These are phyloP conservation scores for Teratosphaeria zuluensis DNA, from an alignment of 2,329 filamentous ascomycete species.

Conservation along the genomic window DNA sequence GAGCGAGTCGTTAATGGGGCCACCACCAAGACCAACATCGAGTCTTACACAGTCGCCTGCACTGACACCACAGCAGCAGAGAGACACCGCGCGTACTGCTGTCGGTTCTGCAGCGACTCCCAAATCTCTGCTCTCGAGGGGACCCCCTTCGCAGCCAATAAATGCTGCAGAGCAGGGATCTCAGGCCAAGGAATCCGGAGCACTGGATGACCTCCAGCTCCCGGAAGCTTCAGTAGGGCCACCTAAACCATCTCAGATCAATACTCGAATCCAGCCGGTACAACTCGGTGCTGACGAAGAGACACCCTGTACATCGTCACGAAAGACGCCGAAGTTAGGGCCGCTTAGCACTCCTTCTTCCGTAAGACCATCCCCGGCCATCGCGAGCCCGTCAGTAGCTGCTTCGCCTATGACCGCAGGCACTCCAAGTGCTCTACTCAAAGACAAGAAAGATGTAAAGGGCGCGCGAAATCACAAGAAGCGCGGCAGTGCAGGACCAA, in stretches of 20 bases:
- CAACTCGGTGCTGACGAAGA: slow-evolving; percentile 34
- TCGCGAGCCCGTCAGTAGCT: slow-evolving; percentile 41
- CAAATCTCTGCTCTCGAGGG: slow-evolving; percentile 22
- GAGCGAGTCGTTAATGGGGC: slow-evolving; percentile 39
- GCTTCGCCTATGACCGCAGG: slow-evolving; percentile 42
- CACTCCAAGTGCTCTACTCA: slow-evolving; percentile 22
- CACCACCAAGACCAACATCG: slow-evolving; percentile 50
- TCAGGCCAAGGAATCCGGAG: not conserved
- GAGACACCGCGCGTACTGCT: slow-evolving; percentile 1
- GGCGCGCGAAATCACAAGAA: slow-evolving; percentile 48
- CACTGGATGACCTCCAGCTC: not conserved
- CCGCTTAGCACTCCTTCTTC: slow-evolving; percentile 44
- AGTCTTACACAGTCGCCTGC: slow-evolving; percentile 59
- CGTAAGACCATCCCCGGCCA: slow-evolving; percentile 29
- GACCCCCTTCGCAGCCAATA: not conserved
- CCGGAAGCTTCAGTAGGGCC: slow-evolving; percentile 4
- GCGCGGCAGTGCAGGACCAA: slow-evolving; percentile 46
- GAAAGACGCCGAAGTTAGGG: slow-evolving; percentile 55
- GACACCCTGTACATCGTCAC: slow-evolving; percentile 55
- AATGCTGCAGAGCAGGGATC: not conserved
- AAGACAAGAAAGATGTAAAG: slow-evolving; percentile 28
- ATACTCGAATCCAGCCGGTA: slow-evolving; percentile 35
- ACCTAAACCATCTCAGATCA: slow-evolving; percentile 38
- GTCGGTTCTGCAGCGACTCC: slow-evolving; percentile 21
- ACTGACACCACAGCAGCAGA: slow-evolving; percentile 45